These are phyloP conservation scores for Auxenochlorella protothecoides DNA, from an alignment of 139 green algal species.

Conservation along the genomic window DNA sequence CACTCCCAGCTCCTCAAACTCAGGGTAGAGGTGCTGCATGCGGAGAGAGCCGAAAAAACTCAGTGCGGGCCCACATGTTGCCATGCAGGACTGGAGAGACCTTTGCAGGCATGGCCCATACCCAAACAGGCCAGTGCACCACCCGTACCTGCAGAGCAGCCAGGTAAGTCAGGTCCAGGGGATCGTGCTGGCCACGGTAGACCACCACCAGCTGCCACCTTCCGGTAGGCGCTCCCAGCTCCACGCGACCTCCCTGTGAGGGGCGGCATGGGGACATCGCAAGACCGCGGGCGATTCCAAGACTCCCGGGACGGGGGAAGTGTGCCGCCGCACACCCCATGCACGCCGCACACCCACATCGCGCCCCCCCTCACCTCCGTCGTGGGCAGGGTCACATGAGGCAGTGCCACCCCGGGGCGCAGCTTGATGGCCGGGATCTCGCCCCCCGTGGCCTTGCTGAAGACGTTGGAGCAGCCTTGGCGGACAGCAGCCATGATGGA, in stretches of 20 bases:
- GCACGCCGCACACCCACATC: too few species aligned
- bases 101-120: too few species aligned
- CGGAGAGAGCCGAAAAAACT: too few species aligned
- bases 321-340: too few species aligned
- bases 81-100: too few species aligned
- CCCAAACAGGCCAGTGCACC: too few species aligned
- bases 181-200: conserved; percentile 44
- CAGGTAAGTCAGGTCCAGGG: conserved; percentile 36
- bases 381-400: conserved; percentile 32
- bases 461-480: conserved; percentile 13
- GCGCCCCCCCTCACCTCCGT: conserved; percentile 7
- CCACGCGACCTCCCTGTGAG: conserved; percentile 33
- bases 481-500: neutral
- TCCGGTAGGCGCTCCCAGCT: conserved; percentile 45
- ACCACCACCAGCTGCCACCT: conserved; percentile 45
- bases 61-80: too few species aligned
- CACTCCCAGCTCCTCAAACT: conserved; percentile 43
- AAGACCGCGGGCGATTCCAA: too few species aligned
- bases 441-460: conserved; percentile 6
- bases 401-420: conserved; percentile 28
- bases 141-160: conserved; percentile 16
- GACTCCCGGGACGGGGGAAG: too few species aligned
- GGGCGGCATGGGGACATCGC: too few species aligned
- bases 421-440: conserved; percentile 15
- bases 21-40: conserved; percentile 26